Evolutionary conservation across 768 basidiomycete genomes (phyloP).

Genomic region (Tulasnella sp.): DNA sequence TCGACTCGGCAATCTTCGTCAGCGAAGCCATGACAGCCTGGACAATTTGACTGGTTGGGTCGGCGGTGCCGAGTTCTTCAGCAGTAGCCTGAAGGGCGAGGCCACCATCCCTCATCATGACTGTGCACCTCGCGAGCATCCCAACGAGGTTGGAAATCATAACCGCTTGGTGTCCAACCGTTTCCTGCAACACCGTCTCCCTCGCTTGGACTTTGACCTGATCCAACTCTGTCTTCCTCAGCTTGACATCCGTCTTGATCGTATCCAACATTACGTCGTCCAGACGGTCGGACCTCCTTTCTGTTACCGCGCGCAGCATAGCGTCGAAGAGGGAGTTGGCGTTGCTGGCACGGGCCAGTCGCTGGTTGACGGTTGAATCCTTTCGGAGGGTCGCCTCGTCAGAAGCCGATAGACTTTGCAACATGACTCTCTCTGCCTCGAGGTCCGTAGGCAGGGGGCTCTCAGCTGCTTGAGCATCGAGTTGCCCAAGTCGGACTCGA

Average conservation of each 20-base stretch:
- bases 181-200: constrained; percentile 52
- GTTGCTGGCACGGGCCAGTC: constrained; percentile 62
- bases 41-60: constrained; percentile 32
- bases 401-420: constrained; percentile 56
- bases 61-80: constrained; percentile 1
- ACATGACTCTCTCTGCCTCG: constrained; percentile 63
- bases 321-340: constrained; percentile 77
- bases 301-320: constrained; percentile 72
- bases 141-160: constrained; percentile 65
- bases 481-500: constrained; percentile 49
- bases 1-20: constrained; percentile 51
- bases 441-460: constrained; percentile 45
- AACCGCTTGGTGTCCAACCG: constrained; percentile 56
- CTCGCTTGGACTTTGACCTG: constrained; percentile 56
- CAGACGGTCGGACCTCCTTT: constrained; percentile 68
- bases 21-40: constrained; percentile 47
- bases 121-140: constrained; percentile 71
- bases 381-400: constrained; percentile 61
- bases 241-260: constrained; percentile 60
- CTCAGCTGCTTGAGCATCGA: constrained; percentile 31
- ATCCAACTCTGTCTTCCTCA: constrained; percentile 64
- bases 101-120: constrained; percentile 55
- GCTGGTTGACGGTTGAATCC: constrained; percentile 49
- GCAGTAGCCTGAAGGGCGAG: constrained; percentile 37
- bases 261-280: constrained; percentile 64